Evolutionary conservation across 2,329 filamentous ascomycete species (phyloP).

Genomic region (Epichloe glyceriae): DNA sequence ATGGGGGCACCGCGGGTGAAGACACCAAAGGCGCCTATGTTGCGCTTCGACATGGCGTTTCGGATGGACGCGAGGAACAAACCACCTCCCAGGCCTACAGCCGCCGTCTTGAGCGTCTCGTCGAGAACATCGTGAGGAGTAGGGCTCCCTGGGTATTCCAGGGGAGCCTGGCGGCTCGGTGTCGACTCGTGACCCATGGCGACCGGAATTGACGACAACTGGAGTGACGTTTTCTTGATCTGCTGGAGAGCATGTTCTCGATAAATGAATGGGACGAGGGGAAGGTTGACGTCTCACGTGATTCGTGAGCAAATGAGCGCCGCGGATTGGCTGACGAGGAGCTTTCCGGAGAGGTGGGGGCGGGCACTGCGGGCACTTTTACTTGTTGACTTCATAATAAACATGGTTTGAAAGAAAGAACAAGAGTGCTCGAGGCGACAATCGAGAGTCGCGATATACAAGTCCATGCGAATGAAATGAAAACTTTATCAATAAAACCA

Average conservation of each 20-base stretch:
- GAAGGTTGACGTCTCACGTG: constrained; percentile 18
- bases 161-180: constrained; percentile 15
- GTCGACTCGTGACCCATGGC: constrained; percentile 22
- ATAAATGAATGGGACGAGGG: neutral
- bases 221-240: constrained; percentile 7
- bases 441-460: neutral
- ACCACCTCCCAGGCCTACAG: constrained; percentile 55
- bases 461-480: no score
- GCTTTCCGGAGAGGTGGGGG: neutral
- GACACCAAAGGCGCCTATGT: constrained; percentile 68
- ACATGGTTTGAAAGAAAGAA: neutral
- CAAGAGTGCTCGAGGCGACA: neutral
- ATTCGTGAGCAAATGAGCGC: constrained; percentile 21
- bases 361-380: no score
- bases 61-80: constrained; percentile 64
- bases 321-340: constrained; percentile 17
- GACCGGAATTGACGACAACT: constrained; percentile 4
- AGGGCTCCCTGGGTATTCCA: constrained; percentile 24
- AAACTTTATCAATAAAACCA: no score
- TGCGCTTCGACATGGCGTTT: constrained; percentile 74
- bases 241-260: neutral
- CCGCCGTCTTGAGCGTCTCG: constrained; percentile 48
- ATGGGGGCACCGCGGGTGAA: constrained; percentile 67
- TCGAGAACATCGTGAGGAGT: constrained; percentile 66
- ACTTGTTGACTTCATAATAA: no score